Conservation (phyloP, 1,139 yeast species). For the Scheffersomyces stambukii region DNA sequence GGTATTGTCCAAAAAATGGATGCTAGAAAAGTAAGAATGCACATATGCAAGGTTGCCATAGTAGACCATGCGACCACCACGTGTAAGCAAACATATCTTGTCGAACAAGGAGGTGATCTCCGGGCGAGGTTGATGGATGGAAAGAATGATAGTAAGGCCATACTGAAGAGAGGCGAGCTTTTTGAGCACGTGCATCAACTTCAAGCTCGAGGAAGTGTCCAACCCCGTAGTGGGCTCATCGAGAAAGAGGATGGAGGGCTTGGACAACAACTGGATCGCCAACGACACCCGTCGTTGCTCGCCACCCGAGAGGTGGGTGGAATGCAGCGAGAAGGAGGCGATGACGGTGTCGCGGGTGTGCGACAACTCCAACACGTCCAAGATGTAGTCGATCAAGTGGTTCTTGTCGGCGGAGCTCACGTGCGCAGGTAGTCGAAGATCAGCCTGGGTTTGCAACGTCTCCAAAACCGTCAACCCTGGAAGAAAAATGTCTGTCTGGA, state of each 20-base stretch:
- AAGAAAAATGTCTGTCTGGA: slow-evolving; percentile 71
- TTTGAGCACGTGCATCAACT: slow-evolving; percentile 60
- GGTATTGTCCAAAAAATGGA: slow-evolving; percentile 17
- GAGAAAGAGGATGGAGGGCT: slow-evolving; percentile 70
- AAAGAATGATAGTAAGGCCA: slow-evolving; percentile 70
- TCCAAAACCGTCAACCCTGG: slow-evolving; percentile 72
- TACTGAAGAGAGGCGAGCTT: slow-evolving; percentile 42
- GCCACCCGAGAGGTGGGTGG: slow-evolving; percentile 71
- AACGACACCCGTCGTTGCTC: slow-evolving; percentile 76
- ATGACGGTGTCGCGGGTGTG: slow-evolving; percentile 59
- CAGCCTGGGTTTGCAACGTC: slow-evolving; percentile 67
- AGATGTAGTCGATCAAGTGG: slow-evolving; percentile 52
- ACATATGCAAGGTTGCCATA: slow-evolving; percentile 50
- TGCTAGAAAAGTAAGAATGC: slow-evolving; percentile 45
- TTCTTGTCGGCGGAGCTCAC: slow-evolving; percentile 38
- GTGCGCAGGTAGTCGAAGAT: slow-evolving; percentile 50
- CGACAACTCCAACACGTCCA: slow-evolving; percentile 56
- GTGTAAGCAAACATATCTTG: slow-evolving; percentile 63
- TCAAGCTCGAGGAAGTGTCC: slow-evolving; percentile 72
- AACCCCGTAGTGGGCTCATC: slow-evolving; percentile 92
- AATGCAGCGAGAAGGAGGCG: slow-evolving; percentile 37
- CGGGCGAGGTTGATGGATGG: slow-evolving; percentile 83
- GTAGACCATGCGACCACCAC: slow-evolving; percentile 62
- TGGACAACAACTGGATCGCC: slow-evolving; percentile 72
- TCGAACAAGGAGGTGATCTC: slow-evolving; percentile 70